Evolutionary conservation across 73 alveolate genomes (phyloP).

Genomic region (Paramecium octaurelia): DNA sequence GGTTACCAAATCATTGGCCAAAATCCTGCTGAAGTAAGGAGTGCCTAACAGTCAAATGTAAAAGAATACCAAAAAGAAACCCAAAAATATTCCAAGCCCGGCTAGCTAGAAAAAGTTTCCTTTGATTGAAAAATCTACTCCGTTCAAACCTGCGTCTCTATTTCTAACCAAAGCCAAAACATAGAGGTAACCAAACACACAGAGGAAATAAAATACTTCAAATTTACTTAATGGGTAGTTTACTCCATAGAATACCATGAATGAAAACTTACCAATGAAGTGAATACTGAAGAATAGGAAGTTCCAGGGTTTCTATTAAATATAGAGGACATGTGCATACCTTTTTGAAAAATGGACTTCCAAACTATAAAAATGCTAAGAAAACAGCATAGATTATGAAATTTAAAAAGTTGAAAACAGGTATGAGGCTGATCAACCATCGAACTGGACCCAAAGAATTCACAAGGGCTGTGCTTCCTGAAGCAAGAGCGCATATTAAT

Average conservation of each 20-base stretch:
- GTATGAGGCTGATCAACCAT: background rate
- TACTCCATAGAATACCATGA: constrained; percentile 22
- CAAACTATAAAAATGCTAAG: constrained; percentile 20
- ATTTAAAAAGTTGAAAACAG: background rate
- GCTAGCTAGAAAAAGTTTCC: background rate
- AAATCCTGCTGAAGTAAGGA: constrained; percentile 14
- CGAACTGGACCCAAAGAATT: background rate
- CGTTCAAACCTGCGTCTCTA: background rate
- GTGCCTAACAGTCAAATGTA: background rate
- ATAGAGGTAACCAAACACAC: background rate
- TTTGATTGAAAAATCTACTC: background rate
- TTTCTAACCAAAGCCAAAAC: background rate
- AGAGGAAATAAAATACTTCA: background rate
- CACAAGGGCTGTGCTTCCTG: background rate
- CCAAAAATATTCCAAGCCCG: background rate
- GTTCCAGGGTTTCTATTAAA: background rate
- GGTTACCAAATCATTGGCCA: constrained; percentile 21
- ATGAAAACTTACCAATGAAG: background rate
- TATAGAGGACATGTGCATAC: background rate
- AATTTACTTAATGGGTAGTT: background rate
- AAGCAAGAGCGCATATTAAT: background rate
- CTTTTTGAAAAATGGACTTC: background rate
- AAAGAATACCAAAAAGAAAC: background rate
- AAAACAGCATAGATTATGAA: background rate
- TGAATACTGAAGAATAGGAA: background rate